A percentile compares a stretch with the other conserved stretches of the same genome.
Evolutionary conservation across 2,329 filamentous ascomycete genomes (phyloP).

Genomic region (Penicillium oxalicum): DNA sequence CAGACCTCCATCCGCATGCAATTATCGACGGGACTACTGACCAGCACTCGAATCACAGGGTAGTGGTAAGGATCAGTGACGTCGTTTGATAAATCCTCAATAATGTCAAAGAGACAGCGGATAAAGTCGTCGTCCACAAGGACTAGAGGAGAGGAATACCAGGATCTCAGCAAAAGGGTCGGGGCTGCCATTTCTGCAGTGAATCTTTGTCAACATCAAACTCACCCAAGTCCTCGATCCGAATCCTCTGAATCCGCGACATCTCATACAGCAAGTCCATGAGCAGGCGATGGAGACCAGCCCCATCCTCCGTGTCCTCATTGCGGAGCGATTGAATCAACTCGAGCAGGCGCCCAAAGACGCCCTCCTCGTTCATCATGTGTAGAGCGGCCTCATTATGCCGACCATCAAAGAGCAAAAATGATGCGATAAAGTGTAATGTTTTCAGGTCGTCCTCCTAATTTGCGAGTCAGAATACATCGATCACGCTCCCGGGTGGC

Average conservation of each 20-base stretch:
- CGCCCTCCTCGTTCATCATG: slow-evolving; percentile 79
- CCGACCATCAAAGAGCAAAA: slow-evolving; percentile 82
- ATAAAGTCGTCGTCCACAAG: slow-evolving; percentile 72
- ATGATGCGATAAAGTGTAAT: slow-evolving; percentile 75
- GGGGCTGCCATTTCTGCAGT: slow-evolving; percentile 1
- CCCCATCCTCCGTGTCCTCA: slow-evolving; percentile 44
- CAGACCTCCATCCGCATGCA: neutral
- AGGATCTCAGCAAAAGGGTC: no score
- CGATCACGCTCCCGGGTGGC: no score
- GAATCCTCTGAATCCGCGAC: slow-evolving; percentile 81
- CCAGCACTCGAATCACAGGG: slow-evolving; percentile 84
- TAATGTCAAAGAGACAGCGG: slow-evolving; percentile 73
- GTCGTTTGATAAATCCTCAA: slow-evolving; percentile 82
- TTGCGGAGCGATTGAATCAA: slow-evolving; percentile 62
- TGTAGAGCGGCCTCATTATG: slow-evolving; percentile 71
- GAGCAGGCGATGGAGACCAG: slow-evolving; percentile 69
- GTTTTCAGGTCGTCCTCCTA: slow-evolving; percentile 71
- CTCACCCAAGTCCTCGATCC: slow-evolving; percentile 68
- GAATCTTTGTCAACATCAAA: slow-evolving; percentile 6
- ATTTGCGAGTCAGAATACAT: no score
- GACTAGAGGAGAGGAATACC: slow-evolving; percentile 30
- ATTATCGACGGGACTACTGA: slow-evolving; percentile 41
- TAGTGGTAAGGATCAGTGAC: slow-evolving; percentile 92
- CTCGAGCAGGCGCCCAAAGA: slow-evolving; percentile 76
- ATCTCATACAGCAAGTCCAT: slow-evolving; percentile 94